These are phyloP conservation scores for Mycena vitilis DNA, from an alignment of 768 basidiomycete genomes.

Conservation along the genomic window DNA sequence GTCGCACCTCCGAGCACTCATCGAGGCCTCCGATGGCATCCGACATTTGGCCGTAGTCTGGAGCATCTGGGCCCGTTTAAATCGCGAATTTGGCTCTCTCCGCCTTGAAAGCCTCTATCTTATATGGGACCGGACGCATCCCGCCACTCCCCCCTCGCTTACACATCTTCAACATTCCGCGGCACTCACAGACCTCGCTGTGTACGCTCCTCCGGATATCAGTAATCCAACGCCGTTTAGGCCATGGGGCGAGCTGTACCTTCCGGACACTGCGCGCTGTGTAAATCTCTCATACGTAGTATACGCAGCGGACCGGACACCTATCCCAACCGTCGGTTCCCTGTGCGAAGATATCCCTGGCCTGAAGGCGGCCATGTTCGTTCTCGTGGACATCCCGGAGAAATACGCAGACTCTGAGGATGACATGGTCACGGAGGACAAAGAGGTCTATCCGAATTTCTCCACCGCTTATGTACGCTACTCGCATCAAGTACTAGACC, in stretches of 20 bases:
- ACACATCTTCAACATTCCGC: too few species aligned
- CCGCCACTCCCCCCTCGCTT: too few species aligned
- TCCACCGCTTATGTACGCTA: constrained; percentile 9
- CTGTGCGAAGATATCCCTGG: constrained; percentile 10
- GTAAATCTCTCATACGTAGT: constrained; percentile 21
- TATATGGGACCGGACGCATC: constrained; percentile 1
- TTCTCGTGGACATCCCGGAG: not conserved
- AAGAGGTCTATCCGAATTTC: constrained; percentile 14
- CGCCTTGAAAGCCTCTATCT: constrained; percentile 14
- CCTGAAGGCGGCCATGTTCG: not conserved
- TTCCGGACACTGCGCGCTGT: not conserved
- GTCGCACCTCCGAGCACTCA: not conserved
- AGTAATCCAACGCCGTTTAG: too few species aligned
- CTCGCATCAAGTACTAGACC: constrained; percentile 14
- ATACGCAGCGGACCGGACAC: constrained; percentile 17
- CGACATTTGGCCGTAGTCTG: constrained; percentile 13
- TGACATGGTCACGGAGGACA: constrained; percentile 5
- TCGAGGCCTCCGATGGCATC: not conserved
- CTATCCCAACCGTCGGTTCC: constrained; percentile 5
- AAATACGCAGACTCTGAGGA: not conserved
- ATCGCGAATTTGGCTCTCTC: not conserved
- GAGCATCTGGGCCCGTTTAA: constrained; percentile 5
- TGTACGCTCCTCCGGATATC: too few species aligned
- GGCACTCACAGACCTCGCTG: too few species aligned
- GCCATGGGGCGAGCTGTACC: too few species aligned